Conservation (phyloP, 495 filamentous ascomycete species). For the Penicillium longicatenatum region DNA sequence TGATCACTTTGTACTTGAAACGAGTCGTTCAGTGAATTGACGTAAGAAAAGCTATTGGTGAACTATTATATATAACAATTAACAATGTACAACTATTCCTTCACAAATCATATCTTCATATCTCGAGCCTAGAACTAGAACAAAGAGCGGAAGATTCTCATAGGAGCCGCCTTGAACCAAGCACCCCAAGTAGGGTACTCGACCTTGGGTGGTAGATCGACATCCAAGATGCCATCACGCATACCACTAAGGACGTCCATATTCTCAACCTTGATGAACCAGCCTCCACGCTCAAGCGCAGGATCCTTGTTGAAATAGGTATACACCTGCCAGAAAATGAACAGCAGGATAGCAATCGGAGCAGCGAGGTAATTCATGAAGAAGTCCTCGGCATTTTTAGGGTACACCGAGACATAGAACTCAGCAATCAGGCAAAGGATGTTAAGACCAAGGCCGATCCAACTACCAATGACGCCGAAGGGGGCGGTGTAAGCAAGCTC, state of each 20-base stretch:
- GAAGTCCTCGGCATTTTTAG: conserved; percentile 55
- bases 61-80: not conserved
- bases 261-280: conserved; percentile 23
- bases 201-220: conserved; percentile 27
- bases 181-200: conserved; percentile 31
- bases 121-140: conserved; percentile 22
- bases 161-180: conserved; percentile 30
- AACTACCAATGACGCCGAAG: conserved; percentile 69
- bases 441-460: conserved; percentile 61
- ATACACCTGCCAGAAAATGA: conserved; percentile 37
- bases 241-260: conserved; percentile 28
- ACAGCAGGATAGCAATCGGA: conserved; percentile 54
- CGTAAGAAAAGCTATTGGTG: not conserved
- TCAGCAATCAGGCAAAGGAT: conserved; percentile 64
- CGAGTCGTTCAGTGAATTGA: not conserved
- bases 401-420: conserved; percentile 48
- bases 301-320: conserved; percentile 26
- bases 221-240: conserved; percentile 27
- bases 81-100: not conserved
- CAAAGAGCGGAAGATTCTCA: conserved; percentile 31
- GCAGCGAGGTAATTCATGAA: conserved; percentile 65
- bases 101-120: not conserved
- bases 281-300: conserved; percentile 26
- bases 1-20: not conserved
- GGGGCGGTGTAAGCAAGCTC: conserved; percentile 71